Percentiles rank a stretch among this genome's conserved stretches.
phyloP scores from a whole-genome alignment of 306 rosid species.

The Medicago lupulina region DNA sequence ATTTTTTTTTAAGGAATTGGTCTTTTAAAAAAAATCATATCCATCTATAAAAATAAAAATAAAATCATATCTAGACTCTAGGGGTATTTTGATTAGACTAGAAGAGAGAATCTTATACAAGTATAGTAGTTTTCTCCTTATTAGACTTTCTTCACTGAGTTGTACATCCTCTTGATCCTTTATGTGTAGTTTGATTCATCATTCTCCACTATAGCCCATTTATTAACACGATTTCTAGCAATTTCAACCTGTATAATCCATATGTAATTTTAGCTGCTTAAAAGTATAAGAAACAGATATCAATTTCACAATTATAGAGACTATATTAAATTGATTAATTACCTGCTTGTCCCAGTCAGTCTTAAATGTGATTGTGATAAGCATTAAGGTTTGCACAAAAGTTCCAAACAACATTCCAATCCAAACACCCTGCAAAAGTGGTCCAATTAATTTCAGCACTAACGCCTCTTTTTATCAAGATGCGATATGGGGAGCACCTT shows the following conservation, averaged over 20 bases:
- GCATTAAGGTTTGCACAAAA: slow-evolving; percentile 59
- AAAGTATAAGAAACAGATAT: background rate
- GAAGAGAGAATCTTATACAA: no score
- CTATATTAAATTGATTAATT: background rate
- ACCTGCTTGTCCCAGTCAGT: slow-evolving; percentile 77
- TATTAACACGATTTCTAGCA: slow-evolving; percentile 52
- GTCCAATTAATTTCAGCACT: no score
- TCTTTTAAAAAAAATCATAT: no score
- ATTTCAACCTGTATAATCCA: slow-evolving; percentile 45
- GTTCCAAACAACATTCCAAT: slow-evolving; percentile 71
- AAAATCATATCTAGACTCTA: no score
- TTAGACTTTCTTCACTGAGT: no score
- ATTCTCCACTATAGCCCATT: slow-evolving; percentile 41
- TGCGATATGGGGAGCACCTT: background rate
- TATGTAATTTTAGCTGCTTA: background rate
- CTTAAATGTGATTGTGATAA: slow-evolving; percentile 47
- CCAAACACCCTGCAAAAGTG: slow-evolving; percentile 65
- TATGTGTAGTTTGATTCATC: slow-evolving; percentile 28
- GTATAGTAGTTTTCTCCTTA: no score
- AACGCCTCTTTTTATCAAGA: no score
- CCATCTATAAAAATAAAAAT: no score
- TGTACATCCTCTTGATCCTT: background rate
- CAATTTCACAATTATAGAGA: slow-evolving; percentile 1
- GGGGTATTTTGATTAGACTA: no score
- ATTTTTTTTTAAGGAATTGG: no score